Evolutionary conservation across 805 yeast species (phyloP).

Genomic region (Ogataea trehalophila): DNA sequence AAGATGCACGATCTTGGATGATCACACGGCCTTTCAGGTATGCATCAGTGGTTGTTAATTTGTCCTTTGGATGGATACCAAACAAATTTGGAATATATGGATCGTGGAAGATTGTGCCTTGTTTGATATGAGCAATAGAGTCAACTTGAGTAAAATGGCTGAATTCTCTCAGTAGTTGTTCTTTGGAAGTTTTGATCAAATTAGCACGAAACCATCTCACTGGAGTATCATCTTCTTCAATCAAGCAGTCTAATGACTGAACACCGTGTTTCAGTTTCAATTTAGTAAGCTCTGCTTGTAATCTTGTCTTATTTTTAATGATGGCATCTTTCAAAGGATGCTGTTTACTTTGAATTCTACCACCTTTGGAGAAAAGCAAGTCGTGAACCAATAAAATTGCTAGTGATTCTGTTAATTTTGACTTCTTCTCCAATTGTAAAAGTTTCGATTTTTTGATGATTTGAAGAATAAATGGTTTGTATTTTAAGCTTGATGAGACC

Average conservation of each 20-base stretch:
- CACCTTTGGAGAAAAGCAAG: conserved; percentile 64
- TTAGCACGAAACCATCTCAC: conserved; percentile 80
- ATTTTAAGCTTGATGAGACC: conserved; percentile 71
- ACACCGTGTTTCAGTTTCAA: conserved; percentile 71
- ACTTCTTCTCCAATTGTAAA: conserved; percentile 44
- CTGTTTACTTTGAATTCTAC: conserved; percentile 85
- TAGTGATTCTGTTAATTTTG: conserved; percentile 46
- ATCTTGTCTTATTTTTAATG: conserved; percentile 70
- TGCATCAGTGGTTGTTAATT: conserved; percentile 59
- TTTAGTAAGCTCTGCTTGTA: conserved; percentile 77
- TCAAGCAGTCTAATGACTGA: conserved; percentile 45
- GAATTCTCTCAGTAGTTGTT: conserved; percentile 37
- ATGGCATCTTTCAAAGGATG: conserved; percentile 81
- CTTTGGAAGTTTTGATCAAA: conserved; percentile 44
- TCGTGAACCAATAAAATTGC: conserved; percentile 76
- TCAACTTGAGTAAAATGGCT: conserved; percentile 42
- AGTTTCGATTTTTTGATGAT: conserved; percentile 67
- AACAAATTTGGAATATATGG: conserved; percentile 67
- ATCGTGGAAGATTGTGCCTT: conserved; percentile 68
- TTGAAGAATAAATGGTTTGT: conserved; percentile 55
- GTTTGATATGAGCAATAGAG: conserved; percentile 35
- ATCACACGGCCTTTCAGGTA: conserved; percentile 76
- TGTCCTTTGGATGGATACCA: conserved; percentile 77
- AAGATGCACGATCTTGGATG: conserved; percentile 94
- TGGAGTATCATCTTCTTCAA: conserved; percentile 61